Evolutionary conservation across 805 yeast species (phyloP), one percentile per base, ranked within the genome.

Genomic region (Priceomyces melissophilus): DNA sequence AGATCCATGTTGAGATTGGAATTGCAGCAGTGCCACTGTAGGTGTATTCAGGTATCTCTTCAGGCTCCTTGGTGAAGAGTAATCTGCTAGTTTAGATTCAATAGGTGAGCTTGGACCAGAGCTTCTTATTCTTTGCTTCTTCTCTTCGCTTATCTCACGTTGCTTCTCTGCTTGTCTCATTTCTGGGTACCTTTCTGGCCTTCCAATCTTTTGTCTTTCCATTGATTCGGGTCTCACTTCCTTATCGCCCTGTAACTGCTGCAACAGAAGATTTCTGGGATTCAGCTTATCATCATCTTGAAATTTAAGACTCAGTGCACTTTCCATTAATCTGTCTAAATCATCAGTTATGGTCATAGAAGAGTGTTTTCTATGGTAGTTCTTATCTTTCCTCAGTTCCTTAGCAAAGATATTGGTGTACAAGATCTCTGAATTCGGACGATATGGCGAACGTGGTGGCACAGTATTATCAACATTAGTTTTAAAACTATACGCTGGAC

Each of bases 371-470:
- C 34, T 16, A 35, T 57, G 49, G 13, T 36, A 17, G 8, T 35
- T 41, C 10, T 41, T 49, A 13, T 40, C 47, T 9, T 38, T 42
- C 10, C 27, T 38, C 7, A 28, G 40, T 10, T 35, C 30, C 13
- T 23, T 27, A 10, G 36, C 16, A 12, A 35, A 11, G 13, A 35
- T 5, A 3, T 26, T 28, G 37, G 35, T 41, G 16, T 42, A 28
- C 13, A 41, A 33, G 7, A 42, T 43, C 27, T 49, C 65, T 43
- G 68, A 63, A 20, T 58, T 58, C 5, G 74, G 74, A 42, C 75
- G 50, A 35, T 64, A 53, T 5, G 55, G 55, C 29, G 71, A 67
- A 39, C 75, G 55, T 1, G 71, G 63, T 2, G 75, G 75, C 2
- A 69, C 53, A 3, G 69, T 52, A 4, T 53, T 53, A 32, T 66